phyloP scores from a whole-genome alignment of 345 rosid species.

The Cardamine resedifolia region DNA sequence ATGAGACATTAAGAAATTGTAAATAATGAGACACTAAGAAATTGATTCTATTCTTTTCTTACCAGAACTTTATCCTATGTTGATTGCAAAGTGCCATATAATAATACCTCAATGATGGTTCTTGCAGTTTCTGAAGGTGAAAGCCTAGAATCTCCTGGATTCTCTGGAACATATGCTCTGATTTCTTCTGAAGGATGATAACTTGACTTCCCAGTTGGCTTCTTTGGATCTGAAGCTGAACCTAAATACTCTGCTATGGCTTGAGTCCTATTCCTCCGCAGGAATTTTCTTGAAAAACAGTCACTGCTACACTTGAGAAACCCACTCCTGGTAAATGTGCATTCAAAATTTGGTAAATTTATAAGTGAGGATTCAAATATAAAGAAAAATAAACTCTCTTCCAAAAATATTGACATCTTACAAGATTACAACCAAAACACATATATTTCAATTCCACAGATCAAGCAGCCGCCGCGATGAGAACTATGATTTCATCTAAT shows the following conservation, averaged over 20 bases:
- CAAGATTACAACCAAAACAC: not conserved
- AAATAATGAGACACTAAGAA: not conserved
- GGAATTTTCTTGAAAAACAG: slow-evolving; percentile 39
- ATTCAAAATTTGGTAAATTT: not conserved
- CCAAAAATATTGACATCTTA: not conserved
- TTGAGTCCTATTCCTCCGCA: slow-evolving; percentile 50
- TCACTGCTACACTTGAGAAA: slow-evolving; percentile 43
- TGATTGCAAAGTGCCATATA: slow-evolving; percentile 35
- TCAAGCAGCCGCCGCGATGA: not conserved
- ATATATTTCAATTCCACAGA: not conserved
- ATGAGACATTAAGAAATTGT: too few relatives aligned
- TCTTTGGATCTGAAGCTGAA: slow-evolving; percentile 59
- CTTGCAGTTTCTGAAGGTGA: slow-evolving; percentile 67
- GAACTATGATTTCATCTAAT: not conserved
- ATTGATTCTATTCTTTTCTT: not conserved
- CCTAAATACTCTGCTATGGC: slow-evolving; percentile 64
- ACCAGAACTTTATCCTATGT: not conserved
- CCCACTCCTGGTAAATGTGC: slow-evolving; percentile 41
- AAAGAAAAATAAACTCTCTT: not conserved
- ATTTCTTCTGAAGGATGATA: slow-evolving; percentile 91
- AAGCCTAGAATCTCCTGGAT: slow-evolving; percentile 52
- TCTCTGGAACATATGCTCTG: slow-evolving; percentile 44
- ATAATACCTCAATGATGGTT: slow-evolving; percentile 91
- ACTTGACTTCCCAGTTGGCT: slow-evolving; percentile 44
- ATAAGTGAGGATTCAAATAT: not conserved